Evolutionary conservation across 192 early-diverging fungal genomes (phyloP).

Genomic region (Coemansia sp.): DNA sequence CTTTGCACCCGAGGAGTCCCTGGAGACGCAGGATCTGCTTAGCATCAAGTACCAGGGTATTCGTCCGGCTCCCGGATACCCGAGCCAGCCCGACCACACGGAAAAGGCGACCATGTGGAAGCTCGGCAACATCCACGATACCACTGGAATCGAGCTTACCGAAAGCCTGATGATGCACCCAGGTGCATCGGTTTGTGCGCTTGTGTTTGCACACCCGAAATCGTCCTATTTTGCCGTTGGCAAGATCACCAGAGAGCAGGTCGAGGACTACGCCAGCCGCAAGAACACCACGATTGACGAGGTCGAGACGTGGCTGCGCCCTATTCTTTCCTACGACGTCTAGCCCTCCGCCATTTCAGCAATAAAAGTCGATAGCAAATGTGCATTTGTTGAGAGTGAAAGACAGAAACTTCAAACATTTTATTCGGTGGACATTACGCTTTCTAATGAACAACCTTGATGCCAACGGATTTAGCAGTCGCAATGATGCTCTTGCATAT

Average conservation of each 20-base stretch:
- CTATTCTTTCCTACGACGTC: slow-evolving; percentile 69
- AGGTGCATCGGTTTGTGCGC: slow-evolving; percentile 81
- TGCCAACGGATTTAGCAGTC: slow-evolving; percentile 77
- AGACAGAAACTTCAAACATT: background rate
- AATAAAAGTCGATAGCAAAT: background rate
- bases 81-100: slow-evolving; percentile 92
- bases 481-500: slow-evolving; percentile 75
- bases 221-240: slow-evolving; percentile 93
- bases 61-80: slow-evolving; percentile 92
- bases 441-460: slow-evolving; percentile 64
- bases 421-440: background rate
- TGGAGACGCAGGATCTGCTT: slow-evolving; percentile 78
- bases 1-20: slow-evolving; percentile 71
- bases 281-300: slow-evolving; percentile 63
- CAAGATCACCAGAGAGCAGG: slow-evolving; percentile 89
- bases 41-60: slow-evolving; percentile 94
- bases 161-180: slow-evolving; percentile 93
- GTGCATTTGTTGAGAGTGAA: background rate
- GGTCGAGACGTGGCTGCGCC: slow-evolving; percentile 74
- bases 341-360: background rate
- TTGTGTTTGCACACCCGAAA: slow-evolving; percentile 72
- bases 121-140: slow-evolving; percentile 71
- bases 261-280: slow-evolving; percentile 73
- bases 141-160: slow-evolving; percentile 86
- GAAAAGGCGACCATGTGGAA: slow-evolving; percentile 95